phyloP scores from a whole-genome alignment of 2,329 filamentous ascomycete genomes.

The Fusarium odoratissimum region DNA sequence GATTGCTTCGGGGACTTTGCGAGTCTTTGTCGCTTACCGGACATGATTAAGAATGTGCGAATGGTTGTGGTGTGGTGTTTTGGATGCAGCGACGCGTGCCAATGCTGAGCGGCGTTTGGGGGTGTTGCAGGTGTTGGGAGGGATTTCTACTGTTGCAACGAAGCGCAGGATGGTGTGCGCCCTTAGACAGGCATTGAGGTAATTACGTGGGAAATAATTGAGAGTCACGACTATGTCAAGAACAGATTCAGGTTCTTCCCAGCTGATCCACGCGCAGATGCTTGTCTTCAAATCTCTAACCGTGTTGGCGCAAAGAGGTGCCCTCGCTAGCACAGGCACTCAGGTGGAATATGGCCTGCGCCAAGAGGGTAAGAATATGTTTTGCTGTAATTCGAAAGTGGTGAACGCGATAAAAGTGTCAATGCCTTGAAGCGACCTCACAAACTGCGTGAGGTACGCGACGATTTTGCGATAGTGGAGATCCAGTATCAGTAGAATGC shows the following conservation, averaged over 20 bases:
- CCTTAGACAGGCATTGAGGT: slow-evolving; percentile 46
- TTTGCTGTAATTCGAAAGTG: background rate
- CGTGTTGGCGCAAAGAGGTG: slow-evolving; percentile 32
- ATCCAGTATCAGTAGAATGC: slow-evolving; percentile 22
- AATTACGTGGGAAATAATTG: slow-evolving; percentile 51
- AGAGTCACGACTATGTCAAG: slow-evolving; percentile 51
- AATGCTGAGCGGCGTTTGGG: slow-evolving; percentile 18
- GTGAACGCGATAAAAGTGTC: background rate
- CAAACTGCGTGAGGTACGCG: slow-evolving; percentile 5
- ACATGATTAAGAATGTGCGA: slow-evolving; percentile 45
- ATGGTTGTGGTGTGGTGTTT: slow-evolving; percentile 3
- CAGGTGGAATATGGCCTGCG: slow-evolving; percentile 2
- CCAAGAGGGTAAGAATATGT: slow-evolving; percentile 2
- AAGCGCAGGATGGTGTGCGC: slow-evolving; percentile 41
- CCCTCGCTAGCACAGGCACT: slow-evolving; percentile 12
- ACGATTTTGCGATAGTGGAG: slow-evolving; percentile 12
- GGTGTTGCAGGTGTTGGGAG: slow-evolving; percentile 29
- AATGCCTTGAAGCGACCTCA: background rate
- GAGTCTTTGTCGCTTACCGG: slow-evolving; percentile 50
- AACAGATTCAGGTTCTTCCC: slow-evolving; percentile 41
- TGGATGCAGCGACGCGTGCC: slow-evolving; percentile 20
- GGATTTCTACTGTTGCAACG: slow-evolving; percentile 47
- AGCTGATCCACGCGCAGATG: slow-evolving; percentile 40
- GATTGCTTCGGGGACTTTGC: slow-evolving; percentile 30
- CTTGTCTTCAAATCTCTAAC: slow-evolving; percentile 39